These are phyloP conservation scores for Suhomyces guaymorum DNA, from an alignment of 1,139 yeast genomes.

Conservation along the genomic window DNA sequence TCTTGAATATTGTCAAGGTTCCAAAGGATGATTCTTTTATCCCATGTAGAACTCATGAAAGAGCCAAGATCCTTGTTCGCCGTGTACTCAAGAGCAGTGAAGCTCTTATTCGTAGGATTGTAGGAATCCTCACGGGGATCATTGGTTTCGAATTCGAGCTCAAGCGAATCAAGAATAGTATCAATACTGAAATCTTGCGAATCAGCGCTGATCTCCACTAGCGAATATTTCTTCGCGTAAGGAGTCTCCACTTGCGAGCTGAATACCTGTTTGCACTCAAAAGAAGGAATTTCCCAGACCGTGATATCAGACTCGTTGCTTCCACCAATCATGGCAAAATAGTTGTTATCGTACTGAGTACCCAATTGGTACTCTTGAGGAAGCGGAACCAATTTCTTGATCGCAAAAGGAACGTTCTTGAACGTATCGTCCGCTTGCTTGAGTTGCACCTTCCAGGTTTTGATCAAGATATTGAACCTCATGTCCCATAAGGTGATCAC, in stretches of 20 bases:
- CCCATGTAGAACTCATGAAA: slow-evolving; percentile 31
- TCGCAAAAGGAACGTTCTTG: slow-evolving; percentile 31
- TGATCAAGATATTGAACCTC: slow-evolving; percentile 61
- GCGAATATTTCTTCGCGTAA: slow-evolving; percentile 35
- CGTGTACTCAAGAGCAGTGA: slow-evolving; percentile 17
- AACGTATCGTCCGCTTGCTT: slow-evolving; percentile 19
- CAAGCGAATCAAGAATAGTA: slow-evolving; percentile 14
- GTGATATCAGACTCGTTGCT: slow-evolving; percentile 59
- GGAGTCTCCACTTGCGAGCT: slow-evolving; percentile 35
- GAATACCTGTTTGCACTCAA: slow-evolving; percentile 61
- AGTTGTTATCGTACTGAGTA: slow-evolving; percentile 11
- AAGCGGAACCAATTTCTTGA: slow-evolving; percentile 45
- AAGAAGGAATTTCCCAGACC: slow-evolving; percentile 73
- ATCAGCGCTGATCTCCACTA: slow-evolving; percentile 28
- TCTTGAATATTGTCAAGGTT: slow-evolving; percentile 25
- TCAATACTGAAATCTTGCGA: slow-evolving; percentile 25
- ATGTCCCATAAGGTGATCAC: slow-evolving; percentile 79
- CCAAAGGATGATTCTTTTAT: slow-evolving; percentile 36
- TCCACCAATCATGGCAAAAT: slow-evolving; percentile 66
- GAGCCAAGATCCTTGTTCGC: slow-evolving; percentile 11
- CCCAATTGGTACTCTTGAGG: slow-evolving; percentile 30
- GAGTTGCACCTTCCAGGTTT: slow-evolving; percentile 54
- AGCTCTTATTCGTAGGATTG: slow-evolving; percentile 14
- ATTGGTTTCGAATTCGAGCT: slow-evolving; percentile 13
- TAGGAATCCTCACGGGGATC: slow-evolving; percentile 13